These are phyloP conservation scores for Cordyceps pruinosa DNA, from an alignment of 2,329 filamentous ascomycete genomes.

Conservation along the genomic window DNA sequence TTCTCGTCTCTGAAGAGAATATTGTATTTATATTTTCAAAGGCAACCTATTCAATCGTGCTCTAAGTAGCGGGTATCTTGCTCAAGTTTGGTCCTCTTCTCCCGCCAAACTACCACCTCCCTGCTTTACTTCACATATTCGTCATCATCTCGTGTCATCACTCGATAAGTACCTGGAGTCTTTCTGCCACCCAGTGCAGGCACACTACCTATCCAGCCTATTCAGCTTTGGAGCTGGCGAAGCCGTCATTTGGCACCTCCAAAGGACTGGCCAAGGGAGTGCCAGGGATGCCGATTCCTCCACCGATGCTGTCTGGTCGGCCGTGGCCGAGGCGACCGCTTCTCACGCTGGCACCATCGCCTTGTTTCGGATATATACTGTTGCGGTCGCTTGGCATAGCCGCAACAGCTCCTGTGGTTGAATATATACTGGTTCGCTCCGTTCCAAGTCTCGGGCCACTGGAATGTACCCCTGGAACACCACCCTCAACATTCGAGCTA, in stretches of 20 bases:
- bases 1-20: background rate
- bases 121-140: background rate
- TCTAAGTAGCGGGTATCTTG: slow-evolving; percentile 8
- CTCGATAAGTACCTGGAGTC: too few relatives aligned
- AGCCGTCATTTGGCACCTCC: slow-evolving; percentile 34
- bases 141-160: background rate
- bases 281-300: slow-evolving; percentile 59
- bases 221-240: background rate
- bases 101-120: background rate
- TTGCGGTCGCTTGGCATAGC: slow-evolving; percentile 68
- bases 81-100: background rate
- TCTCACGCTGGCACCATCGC: slow-evolving; percentile 69
- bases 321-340: slow-evolving; percentile 72
- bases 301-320: slow-evolving; percentile 73
- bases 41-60: background rate
- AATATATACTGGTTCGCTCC: slow-evolving; percentile 78
- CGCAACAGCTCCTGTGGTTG: slow-evolving; percentile 60
- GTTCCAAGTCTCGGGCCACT: slow-evolving; percentile 36
- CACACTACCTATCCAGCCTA: too few relatives aligned
- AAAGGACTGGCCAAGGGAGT: slow-evolving; percentile 57
- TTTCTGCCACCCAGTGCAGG: background rate
- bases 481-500: slow-evolving; percentile 58
- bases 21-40: background rate
- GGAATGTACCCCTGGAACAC: slow-evolving; percentile 48
- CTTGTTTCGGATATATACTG: slow-evolving; percentile 66